Base-by-base conservation (phyloP, 495 filamentous ascomycete species). In the Hypomontagnella submonticulosa region DNA sequence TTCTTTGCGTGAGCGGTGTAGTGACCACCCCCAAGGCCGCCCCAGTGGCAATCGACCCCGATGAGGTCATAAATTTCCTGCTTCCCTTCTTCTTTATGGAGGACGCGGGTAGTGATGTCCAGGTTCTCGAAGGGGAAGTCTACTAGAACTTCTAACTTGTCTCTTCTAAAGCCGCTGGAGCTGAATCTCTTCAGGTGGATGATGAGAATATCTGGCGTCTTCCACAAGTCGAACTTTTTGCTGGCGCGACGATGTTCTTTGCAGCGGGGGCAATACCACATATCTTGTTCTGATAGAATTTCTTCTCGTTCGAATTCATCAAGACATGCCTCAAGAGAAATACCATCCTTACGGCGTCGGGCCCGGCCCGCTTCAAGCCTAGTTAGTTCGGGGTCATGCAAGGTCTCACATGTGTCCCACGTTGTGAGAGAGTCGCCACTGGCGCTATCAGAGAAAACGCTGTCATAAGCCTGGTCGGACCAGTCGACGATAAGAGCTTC, bases 221-320 rank as follows among this genome's bases (percentile, higher is more conserved):
- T 97, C 95, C 95, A 99, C 3, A 99, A 83, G 72, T 98, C 92
- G 30, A 99, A 92, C 69, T 93, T 96, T 84, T 98, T 99, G 78
- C 86, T 92, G 15, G 96, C 95, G 19, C 91, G 87, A 8, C 90
- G 88, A 69, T 96, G 89, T 63, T 96, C 91, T 71, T 98, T 97
- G 83, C 95, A 99, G 42, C 92, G 86, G 56, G 92, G 93, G 66
- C 95, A 99, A 70, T 92, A 97, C 95, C 95, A 99, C 27, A 91
- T 92, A 71, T 99, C 94, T 65, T 93, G 90, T 72, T 96, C 91
- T 0, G 93, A 96, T 2, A 99, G 80, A 40, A 97, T 88, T 73
- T 99, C 95, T 57, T 92, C 88, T 73, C 92, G 94, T 70, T 93
- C 91, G 62, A 97, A 97, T 73, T 98, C 94, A 36, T 92, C 88